Base-by-base conservation (phyloP, 2,329 filamentous ascomycete genomes). In the Clonostachys sp. region DNA sequence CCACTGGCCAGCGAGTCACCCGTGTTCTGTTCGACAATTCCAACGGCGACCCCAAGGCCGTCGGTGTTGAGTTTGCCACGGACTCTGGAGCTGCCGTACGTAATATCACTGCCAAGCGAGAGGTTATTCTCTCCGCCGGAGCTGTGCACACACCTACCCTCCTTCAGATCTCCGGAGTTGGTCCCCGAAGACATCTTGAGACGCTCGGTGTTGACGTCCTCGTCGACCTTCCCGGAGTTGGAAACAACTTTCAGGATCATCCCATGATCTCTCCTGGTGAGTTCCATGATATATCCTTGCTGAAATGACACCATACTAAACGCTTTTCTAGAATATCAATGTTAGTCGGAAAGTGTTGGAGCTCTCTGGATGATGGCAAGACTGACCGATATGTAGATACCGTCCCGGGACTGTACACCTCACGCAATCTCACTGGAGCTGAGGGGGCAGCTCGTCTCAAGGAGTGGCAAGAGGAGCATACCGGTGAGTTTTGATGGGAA, bases 211-310 rank as follows among this genome's bases (percentile, higher is more conserved):
- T 83, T 3, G 64, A 71, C 1, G 56, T 74, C 4, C 56, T 74
- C 2, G 62, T 70, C 3, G 66, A 77, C 42, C 58, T 80, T 2
- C 71, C 73, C 0, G 76, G 75, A 3, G 78, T 83, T 2, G 80
- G 79, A 0, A 62, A 68, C 14, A 67, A 74, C 38, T 78, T 80
- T 50, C 72, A 80, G 53, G 79, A 82, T 50, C 78, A 83, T 48
- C 70, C 24, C 10, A 30, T 30, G 24, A 30, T 30, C 24, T 30
- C 24, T 30, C 24, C 24, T 30, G 24, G 24, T 30, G 9, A 10
- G 24, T 30, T 30, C 24, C 24, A 30, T 30, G 24, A 30, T 30
- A 30, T 30, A 30, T 30, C 24, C 24, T 24, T 8, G 24, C 6
- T 30, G 24, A 30, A 30, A 30, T 10, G 24, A 10, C 10, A 10